These are phyloP conservation scores for Craterostigma plantagineum DNA, from an alignment of 257 asterid species.

Conservation along the genomic window DNA sequence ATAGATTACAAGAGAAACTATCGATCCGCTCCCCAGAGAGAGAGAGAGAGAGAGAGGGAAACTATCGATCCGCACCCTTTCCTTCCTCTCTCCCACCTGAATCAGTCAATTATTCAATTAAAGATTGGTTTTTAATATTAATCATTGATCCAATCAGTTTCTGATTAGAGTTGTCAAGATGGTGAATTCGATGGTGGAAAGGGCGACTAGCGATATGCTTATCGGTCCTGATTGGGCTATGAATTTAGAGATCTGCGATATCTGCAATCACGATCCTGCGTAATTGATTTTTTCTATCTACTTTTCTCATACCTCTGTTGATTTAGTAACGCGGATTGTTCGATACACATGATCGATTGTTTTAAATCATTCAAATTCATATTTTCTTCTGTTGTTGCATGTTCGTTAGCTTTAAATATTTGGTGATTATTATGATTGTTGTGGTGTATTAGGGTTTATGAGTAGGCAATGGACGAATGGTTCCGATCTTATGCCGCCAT, in stretches of 20 bases:
- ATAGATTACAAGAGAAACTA: conserved; percentile 8
- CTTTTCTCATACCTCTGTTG: background rate
- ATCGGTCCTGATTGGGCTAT: conserved; percentile 99
- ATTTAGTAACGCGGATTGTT: background rate
- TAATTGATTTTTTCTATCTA: conserved; percentile 15
- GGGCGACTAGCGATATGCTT: conserved; percentile 93
- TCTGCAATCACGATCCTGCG: conserved; percentile 95
- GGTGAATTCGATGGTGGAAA: conserved; percentile 91
- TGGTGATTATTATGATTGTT: no score
- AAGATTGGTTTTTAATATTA: background rate
- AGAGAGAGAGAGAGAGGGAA: background rate
- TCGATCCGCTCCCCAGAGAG: background rate
- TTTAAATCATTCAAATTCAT: background rate
- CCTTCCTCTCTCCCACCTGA: no score
- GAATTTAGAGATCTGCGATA: conserved; percentile 96
- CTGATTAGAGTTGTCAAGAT: conserved; percentile 13
- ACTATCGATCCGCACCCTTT: no score
- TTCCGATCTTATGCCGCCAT: no score
- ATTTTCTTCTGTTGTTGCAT: no score
- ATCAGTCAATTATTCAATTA: background rate
- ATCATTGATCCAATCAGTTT: no score
- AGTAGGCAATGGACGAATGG: no score
- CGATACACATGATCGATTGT: background rate
- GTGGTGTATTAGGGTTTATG: no score
- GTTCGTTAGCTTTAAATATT: no score